Evolutionary conservation across 2,329 filamentous ascomycete species (phyloP).

Genomic region (Diaporthe destruens): DNA sequence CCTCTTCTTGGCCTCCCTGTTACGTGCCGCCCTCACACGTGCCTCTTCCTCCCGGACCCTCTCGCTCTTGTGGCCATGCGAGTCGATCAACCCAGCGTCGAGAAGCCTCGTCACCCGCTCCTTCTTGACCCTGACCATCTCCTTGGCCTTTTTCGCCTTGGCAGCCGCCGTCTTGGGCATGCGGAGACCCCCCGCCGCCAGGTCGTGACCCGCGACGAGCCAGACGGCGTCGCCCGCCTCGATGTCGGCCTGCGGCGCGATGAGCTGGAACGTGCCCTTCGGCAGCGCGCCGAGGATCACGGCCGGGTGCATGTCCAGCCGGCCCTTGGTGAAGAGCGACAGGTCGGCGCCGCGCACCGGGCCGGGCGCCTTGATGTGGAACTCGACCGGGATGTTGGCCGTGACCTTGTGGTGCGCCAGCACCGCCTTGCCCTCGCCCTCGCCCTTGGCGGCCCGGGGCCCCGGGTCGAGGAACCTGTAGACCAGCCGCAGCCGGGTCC

Average conservation of each 20-base stretch:
- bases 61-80: background rate
- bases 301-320: conserved; percentile 5
- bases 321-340: background rate
- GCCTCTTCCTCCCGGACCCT: no score
- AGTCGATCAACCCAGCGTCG: background rate
- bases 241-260: background rate
- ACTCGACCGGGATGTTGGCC: background rate
- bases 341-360: background rate
- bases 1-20: no score
- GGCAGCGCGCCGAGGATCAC: conserved; percentile 4
- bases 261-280: background rate
- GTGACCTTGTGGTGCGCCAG: background rate
- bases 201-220: background rate
- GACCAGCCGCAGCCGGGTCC: background rate
- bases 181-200: accelerated
- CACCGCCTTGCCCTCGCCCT: no score
- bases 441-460: no score
- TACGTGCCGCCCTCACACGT: no score
- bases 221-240: background rate
- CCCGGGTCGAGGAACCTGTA: background rate
- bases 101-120: background rate
- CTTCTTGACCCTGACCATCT: background rate
- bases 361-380: background rate
- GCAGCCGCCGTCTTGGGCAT: background rate
- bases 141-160: no score